These are phyloP conservation scores for Solanum tarijense DNA, from an alignment of 257 asterid genomes.

Conservation along the genomic window DNA sequence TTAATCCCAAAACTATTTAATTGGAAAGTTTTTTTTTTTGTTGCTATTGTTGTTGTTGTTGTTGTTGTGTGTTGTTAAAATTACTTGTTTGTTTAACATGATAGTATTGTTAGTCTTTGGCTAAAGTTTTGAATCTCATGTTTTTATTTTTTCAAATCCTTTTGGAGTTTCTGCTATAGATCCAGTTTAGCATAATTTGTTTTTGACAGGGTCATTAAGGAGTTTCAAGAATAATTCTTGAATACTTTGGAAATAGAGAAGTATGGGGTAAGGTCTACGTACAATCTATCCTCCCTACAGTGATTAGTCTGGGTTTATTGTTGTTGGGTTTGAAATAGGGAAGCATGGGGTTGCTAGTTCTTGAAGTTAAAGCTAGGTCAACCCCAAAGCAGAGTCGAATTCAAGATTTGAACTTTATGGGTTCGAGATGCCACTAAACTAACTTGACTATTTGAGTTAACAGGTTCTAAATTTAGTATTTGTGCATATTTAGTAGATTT, in stretches of 20 bases:
- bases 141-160: not conserved
- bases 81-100: not conserved
- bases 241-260: not conserved
- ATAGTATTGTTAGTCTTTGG: not conserved
- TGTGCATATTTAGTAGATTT: not conserved
- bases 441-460: not conserved
- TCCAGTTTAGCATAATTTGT: not conserved
- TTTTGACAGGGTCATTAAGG: not conserved
- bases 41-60: not conserved
- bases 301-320: not conserved
- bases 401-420: not conserved
- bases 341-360: not conserved
- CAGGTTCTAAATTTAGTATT: not conserved
- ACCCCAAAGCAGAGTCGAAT: not conserved
- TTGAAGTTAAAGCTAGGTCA: not conserved
- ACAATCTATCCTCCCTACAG: not conserved
- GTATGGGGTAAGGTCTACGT: not conserved
- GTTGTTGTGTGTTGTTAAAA: not conserved
- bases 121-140: not conserved
- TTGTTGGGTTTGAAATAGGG: not conserved
- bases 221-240: not conserved
- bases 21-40: not conserved
- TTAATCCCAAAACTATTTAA: not conserved
- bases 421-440: not conserved
- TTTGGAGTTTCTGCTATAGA: not conserved